phyloP scores from a whole-genome alignment of 305 asterid genomes.

The Coffea humblotiana region DNA sequence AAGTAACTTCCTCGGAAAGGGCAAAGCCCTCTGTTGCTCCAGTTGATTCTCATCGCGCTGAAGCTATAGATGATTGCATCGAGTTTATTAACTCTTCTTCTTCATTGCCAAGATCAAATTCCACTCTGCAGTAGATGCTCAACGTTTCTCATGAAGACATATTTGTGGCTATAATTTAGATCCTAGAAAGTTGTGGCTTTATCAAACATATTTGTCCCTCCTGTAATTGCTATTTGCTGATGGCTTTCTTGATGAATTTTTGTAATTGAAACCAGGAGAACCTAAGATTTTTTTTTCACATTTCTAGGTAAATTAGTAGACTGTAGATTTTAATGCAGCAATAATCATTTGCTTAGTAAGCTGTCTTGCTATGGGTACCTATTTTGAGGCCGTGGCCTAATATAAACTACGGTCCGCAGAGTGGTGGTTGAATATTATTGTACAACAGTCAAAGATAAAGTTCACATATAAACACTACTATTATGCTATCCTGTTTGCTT shows the following conservation, averaged over 20 bases:
- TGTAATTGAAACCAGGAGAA: not conserved
- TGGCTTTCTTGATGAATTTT: not conserved
- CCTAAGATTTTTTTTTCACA: not conserved
- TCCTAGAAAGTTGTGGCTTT: constrained; percentile 7
- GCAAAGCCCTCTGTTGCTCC: constrained; percentile 44
- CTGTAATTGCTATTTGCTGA: not conserved
- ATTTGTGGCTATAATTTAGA: not conserved
- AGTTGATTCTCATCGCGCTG: constrained; percentile 65
- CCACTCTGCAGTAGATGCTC: constrained; percentile 25
- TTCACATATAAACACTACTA: not conserved
- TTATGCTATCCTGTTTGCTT: not conserved
- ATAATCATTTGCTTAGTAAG: not conserved
- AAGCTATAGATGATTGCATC: constrained; percentile 78
- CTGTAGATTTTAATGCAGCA: not conserved
- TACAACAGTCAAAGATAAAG: constrained; percentile 2
- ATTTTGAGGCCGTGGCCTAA: constrained; percentile 1
- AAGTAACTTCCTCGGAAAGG: constrained; percentile 33
- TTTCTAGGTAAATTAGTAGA: not conserved
- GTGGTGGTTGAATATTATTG: constrained; percentile 7
- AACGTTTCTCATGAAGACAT: not conserved
- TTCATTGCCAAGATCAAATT: constrained; percentile 62
- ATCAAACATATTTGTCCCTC: not conserved
- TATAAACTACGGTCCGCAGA: not conserved
- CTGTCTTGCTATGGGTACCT: not conserved
- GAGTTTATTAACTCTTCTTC: constrained; percentile 76